These are phyloP conservation scores for Panicum miliaceum DNA, from an alignment of 176 grass and related monocot genomes.

Conservation along the genomic window DNA sequence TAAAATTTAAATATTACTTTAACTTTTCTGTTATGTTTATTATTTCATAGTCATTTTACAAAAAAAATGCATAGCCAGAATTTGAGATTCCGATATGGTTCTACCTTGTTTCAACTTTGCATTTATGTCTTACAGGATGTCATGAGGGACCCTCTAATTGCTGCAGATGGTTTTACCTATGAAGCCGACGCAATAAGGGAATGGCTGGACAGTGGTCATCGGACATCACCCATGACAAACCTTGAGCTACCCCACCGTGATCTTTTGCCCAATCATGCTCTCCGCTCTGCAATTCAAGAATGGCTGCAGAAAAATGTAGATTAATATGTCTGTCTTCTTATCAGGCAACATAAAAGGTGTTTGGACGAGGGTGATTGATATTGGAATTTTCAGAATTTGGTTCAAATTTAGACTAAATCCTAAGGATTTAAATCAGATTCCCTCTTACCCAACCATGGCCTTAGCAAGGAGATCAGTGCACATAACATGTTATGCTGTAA, in stretches of 20 bases:
- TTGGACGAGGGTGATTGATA: background rate
- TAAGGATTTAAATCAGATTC: no score
- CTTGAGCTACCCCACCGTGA: conserved; percentile 57
- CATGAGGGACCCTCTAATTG: conserved; percentile 70
- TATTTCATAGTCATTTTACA: conserved; percentile 16
- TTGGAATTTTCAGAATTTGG: background rate
- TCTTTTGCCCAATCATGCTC: conserved; percentile 60
- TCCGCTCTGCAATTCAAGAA: conserved; percentile 68
- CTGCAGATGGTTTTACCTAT: conserved; percentile 73
- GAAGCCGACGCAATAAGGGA: conserved; percentile 70
- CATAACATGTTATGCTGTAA: background rate
- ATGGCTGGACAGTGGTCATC: conserved; percentile 53
- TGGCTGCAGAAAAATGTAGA: conserved; percentile 55
- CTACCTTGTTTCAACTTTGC: conserved; percentile 15
- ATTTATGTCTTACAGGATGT: conserved; percentile 57
- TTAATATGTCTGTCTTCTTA: conserved; percentile 32
- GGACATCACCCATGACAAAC: conserved; percentile 68
- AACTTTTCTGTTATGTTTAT: conserved; percentile 12
- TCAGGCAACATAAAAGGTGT: background rate
- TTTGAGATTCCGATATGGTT: background rate
- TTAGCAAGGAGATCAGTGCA: background rate
- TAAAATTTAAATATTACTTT: background rate
- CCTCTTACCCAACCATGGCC: background rate
- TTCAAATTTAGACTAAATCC: background rate
- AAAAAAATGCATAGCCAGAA: background rate